Conservation (phyloP, 192 early-diverging fungal genomes). For the Rhizoclosmatium sp. region DNA sequence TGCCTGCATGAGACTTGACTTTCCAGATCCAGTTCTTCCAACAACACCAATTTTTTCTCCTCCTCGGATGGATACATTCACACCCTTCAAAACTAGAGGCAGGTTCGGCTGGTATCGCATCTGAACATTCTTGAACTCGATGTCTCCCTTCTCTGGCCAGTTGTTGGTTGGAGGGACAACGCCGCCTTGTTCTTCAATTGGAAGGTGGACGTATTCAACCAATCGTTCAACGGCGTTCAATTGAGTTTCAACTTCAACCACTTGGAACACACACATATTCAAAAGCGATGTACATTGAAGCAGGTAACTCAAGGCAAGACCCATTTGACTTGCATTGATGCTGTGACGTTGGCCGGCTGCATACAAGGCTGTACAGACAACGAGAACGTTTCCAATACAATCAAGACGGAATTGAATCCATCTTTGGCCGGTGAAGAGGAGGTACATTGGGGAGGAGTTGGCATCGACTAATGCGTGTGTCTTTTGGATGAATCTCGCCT, state of each 20-base stretch:
- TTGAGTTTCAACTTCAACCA: slow-evolving; percentile 24
- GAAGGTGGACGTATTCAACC: slow-evolving; percentile 27
- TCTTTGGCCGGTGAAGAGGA: slow-evolving; percentile 25
- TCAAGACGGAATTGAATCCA: slow-evolving; percentile 36
- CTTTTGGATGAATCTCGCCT: slow-evolving; percentile 25
- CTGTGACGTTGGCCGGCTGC: not conserved
- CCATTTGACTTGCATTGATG: slow-evolving; percentile 19
- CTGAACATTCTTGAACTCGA: slow-evolving; percentile 47
- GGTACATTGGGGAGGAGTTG: slow-evolving; percentile 20
- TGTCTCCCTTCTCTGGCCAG: slow-evolving; percentile 54
- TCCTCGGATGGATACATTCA: slow-evolving; percentile 39
- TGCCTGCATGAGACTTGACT: slow-evolving; percentile 49
- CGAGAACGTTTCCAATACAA: slow-evolving; percentile 24
- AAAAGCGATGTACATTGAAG: slow-evolving; percentile 24
- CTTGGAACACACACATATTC: slow-evolving; percentile 32
- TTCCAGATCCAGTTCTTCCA: slow-evolving; percentile 60
- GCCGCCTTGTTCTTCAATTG: slow-evolving; percentile 26
- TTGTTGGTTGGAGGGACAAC: not conserved
- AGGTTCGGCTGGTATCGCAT: slow-evolving; percentile 44
- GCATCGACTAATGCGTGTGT: slow-evolving; percentile 15
- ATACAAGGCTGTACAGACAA: slow-evolving; percentile 21
- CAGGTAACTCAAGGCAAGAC: slow-evolving; percentile 12
- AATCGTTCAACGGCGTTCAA: slow-evolving; percentile 37
- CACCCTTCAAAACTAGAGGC: slow-evolving; percentile 49
- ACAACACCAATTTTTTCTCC: slow-evolving; percentile 61